Base-by-base conservation (phyloP, 2,329 filamentous ascomycete genomes). In the Trichoderma lentiforme region DNA sequence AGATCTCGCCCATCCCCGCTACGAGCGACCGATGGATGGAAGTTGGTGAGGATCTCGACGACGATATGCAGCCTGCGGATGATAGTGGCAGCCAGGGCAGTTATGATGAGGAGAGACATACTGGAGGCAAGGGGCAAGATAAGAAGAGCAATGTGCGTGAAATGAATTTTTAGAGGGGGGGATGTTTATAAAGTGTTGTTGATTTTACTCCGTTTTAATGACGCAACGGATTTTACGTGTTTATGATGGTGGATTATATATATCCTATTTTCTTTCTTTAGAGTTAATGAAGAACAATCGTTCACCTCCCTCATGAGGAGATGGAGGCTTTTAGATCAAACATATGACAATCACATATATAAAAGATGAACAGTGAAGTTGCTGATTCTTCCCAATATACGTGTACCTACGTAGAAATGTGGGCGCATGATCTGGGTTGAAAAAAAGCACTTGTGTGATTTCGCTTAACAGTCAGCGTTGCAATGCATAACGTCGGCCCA, bases 11-110 rank as follows among this genome's bases (percentile, higher is more conserved):
- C 0, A 82, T 97, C 0, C 91, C 92, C 0, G 94, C 92, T 1
- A 91, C 87, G 5, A 95, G 92, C 78, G 87, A 91, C 12, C 84
- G 80, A 8, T 97, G 94, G 94, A 87, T 92, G 81, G 93, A 97
- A 81, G 87, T 95, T 21, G 90, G 90, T 4, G 87, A 90, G 28
- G 86, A 89, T 75, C 85, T 91, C 67, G 85, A 88, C 3, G 86
- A 89, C 3, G 86, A 89, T 64, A 74, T 88, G 18, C 81, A 80
- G 8, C 79, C 87, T 9, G 84, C 84, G 2, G 87, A 88, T 68
- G 81, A 84, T 43, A 76, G 78, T 14, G 78, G 79, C 60, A 81
- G 80, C 11, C 82, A 81, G 58, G 83, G 85, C 12, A 64, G 60
- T 8, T 71, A 71, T 47, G 68, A 71, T n/a, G 68, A 71, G 34